Base-by-base conservation (phyloP, 75 land plant species). In the Selaginella moellendorffii region DNA sequence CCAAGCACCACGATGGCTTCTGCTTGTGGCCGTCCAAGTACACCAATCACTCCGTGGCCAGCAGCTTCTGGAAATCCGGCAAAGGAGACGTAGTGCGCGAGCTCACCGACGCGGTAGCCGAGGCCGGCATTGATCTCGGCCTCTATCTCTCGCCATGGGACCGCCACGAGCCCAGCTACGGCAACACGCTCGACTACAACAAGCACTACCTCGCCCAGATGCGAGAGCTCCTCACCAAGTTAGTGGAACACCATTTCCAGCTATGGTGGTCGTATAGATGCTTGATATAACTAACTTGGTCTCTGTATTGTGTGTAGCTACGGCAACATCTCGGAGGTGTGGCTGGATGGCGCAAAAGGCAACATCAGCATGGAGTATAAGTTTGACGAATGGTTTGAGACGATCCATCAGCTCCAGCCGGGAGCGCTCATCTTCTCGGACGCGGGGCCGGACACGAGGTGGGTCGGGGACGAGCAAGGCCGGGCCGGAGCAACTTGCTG, bases 111-210 rank as follows among this genome's bases (percentile, higher is more conserved):
- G 89, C 97, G 0, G 83, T 83, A 0, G 26, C 29, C 21, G 80
- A 82, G 9, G 64, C 24, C 2, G 83, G 85, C 1, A 29, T 92
- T n/a, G 96, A 89, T 54, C 70, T 71, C 0, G 97, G 97, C 12
- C 66, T 92, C 52, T 92, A 92, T 61, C 69, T 92, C 28, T 88
- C 95, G 24, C 97, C 97, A 0, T 92, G 97, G 97, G 97, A 92
- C 53, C 81, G 95, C 31, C 95, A 88, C 68, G 97, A 92, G 69
- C 66, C 63, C 29, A 66, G 69, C 66, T 92, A 92, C 53, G 95
- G 97, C 20, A 66, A 66, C n/a, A 76, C 79, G 27, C 20, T 72
- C 68, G 66, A 64, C 64, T 92, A 92, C 74, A 92, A 92, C 60
- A 83, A 85, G 69, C 81, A 61, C 74, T 92, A 88, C 56, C 25